A percentile compares a stretch with the other conserved stretches of the same genome.
Conservation (phyloP, 176 grass and related monocot genomes). For the Guadua angustifolia region DNA sequence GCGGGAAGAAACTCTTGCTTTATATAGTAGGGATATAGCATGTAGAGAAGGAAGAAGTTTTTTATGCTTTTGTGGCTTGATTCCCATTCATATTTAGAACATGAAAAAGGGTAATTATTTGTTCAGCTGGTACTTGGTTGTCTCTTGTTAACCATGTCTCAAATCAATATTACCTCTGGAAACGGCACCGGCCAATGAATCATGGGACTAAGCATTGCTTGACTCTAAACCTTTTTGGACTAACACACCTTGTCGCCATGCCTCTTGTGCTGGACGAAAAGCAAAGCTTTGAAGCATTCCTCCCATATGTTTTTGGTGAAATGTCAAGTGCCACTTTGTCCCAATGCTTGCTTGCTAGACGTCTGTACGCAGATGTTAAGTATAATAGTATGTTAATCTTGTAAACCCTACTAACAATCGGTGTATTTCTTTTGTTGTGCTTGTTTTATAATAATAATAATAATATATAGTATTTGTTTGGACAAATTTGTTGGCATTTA, state of each 20-base stretch:
- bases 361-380: background rate
- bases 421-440: background rate
- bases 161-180: slow-evolving; percentile 17
- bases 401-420: slow-evolving; percentile 18
- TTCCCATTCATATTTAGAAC: background rate
- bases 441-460: background rate
- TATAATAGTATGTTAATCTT: slow-evolving; percentile 15
- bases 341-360: background rate
- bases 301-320: slow-evolving; percentile 29
- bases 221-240: slow-evolving; percentile 37
- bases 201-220: slow-evolving; percentile 4
- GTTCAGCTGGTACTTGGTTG: background rate
- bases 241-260: slow-evolving; percentile 43
- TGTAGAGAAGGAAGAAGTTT: background rate
- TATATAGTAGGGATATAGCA: too few species aligned
- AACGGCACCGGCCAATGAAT: slow-evolving; percentile 36
- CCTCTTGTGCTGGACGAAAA: slow-evolving; percentile 42
- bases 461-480: background rate
- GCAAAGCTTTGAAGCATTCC: slow-evolving; percentile 34
- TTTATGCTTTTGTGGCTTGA: background rate
- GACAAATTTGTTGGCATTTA: slow-evolving; percentile 32
- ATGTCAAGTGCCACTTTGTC: slow-evolving; percentile 41
- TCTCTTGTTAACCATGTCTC: slow-evolving; percentile 24
- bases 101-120: background rate
- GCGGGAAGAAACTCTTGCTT: too few species aligned